phyloP scores from a whole-genome alignment of 768 basidiomycete genomes.

The Galerina marginata region DNA sequence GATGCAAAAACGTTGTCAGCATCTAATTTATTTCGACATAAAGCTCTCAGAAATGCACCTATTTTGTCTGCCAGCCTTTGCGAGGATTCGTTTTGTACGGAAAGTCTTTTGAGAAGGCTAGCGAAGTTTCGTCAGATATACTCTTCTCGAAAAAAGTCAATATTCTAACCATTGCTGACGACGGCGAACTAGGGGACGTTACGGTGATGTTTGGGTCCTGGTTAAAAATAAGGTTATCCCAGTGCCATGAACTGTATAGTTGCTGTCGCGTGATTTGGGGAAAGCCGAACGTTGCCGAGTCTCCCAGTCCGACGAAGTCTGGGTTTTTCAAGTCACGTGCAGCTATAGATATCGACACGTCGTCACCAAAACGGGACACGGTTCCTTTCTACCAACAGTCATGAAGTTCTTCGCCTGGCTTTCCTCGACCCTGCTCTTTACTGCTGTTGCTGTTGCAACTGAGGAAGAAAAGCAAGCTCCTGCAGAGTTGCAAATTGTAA shows the following conservation, averaged over 20 bases:
- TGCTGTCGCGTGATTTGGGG: slow-evolving; percentile 20
- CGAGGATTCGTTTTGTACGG: slow-evolving; percentile 95
- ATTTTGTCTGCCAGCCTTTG: slow-evolving; percentile 96
- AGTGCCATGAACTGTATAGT: slow-evolving; percentile 41
- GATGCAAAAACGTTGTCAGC: slow-evolving; percentile 10
- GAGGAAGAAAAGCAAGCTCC: slow-evolving; percentile 40
- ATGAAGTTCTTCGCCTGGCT: slow-evolving; percentile 62
- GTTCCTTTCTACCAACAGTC: background rate
- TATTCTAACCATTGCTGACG: slow-evolving; percentile 55
- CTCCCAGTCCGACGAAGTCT: background rate
- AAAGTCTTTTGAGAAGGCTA: slow-evolving; percentile 99
- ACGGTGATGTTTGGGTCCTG: slow-evolving; percentile 27
- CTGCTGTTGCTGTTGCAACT: slow-evolving; percentile 46
- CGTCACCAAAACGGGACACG: background rate
- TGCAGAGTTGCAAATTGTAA: slow-evolving; percentile 64
- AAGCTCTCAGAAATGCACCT: slow-evolving; percentile 55
- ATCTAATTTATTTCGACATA: background rate
- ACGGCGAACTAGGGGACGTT: slow-evolving; percentile 39
- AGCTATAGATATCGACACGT: background rate
- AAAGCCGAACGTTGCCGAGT: slow-evolving; percentile 2
- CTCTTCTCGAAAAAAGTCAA: slow-evolving; percentile 4
- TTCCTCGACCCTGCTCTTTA: slow-evolving; percentile 52
- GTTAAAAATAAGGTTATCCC: slow-evolving; percentile 38
- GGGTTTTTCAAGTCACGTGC: slow-evolving; percentile 2
- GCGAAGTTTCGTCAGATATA: slow-evolving; percentile 10